A percentile compares a stretch with the other conserved stretches of the same genome.
Evolutionary conservation across 163 green algal genomes (phyloP).

Genomic region (Chloroidium sp.): DNA sequence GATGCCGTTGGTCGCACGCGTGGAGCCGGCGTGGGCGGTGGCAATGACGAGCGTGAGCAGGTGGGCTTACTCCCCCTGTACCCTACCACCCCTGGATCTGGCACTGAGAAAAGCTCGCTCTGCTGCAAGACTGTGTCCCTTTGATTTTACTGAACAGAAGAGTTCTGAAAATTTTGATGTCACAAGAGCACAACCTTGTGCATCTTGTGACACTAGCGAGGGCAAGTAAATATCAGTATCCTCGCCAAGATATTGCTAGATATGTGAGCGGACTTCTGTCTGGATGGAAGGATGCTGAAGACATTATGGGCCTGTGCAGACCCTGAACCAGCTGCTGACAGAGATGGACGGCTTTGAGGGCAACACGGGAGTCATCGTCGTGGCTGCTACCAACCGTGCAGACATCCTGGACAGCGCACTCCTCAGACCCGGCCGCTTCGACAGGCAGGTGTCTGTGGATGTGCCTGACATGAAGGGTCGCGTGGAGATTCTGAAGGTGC

Average conservation of each 20-base stretch:
- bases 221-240: too few species aligned
- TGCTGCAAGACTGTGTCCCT: too few species aligned
- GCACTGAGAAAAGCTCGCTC: conserved; percentile 71
- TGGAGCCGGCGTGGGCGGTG: conserved; percentile 90
- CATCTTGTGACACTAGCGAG: too few species aligned
- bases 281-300: too few species aligned
- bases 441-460: conserved; percentile 87
- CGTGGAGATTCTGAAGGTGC: conserved; percentile 89
- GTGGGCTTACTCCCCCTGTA: background rate
- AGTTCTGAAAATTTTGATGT: too few species aligned
- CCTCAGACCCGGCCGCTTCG: conserved; percentile 89
- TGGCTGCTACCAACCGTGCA: conserved; percentile 91
- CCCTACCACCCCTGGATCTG: conserved; percentile 87
- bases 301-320: conserved; percentile 22
- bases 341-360: conserved; percentile 98
- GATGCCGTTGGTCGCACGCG: conserved; percentile 92
- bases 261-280: too few species aligned
- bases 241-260: too few species aligned
- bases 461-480: conserved; percentile 91
- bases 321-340: conserved; percentile 97
- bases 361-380: conserved; percentile 91
- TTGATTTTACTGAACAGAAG: too few species aligned
- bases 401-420: conserved; percentile 94
- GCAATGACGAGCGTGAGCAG: conserved; percentile 99
- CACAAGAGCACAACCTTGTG: too few species aligned